These are phyloP conservation scores for Populus alba DNA, from an alignment of 345 rosid genomes.

Conservation along the genomic window DNA sequence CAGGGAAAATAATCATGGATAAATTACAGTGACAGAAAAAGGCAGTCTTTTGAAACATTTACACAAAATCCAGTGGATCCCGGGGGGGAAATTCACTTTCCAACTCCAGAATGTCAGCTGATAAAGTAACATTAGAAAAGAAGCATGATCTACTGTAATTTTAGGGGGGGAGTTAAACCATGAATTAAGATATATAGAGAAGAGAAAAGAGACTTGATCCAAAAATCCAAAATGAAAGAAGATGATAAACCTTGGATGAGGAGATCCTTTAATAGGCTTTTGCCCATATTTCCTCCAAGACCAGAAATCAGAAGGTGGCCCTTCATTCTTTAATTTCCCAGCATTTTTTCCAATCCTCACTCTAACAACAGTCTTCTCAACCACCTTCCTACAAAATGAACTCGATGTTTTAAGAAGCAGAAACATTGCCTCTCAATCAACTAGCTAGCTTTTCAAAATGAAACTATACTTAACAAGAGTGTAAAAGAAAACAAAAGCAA, in stretches of 20 bases:
- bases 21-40: background rate
- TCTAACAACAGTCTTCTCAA: slow-evolving; percentile 53
- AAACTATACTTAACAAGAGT: background rate
- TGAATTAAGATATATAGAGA: background rate
- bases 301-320: slow-evolving; percentile 69
- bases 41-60: background rate
- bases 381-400: slow-evolving; percentile 43
- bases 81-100: background rate
- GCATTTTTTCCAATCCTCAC: slow-evolving; percentile 47
- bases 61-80: background rate
- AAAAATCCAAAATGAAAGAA: background rate
- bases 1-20: background rate
- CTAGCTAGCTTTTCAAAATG: background rate
- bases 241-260: slow-evolving; percentile 49
- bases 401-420: background rate
- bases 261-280: slow-evolving; percentile 72
- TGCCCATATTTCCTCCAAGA: slow-evolving; percentile 81
- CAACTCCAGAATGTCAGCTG: background rate
- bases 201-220: background rate
- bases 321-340: slow-evolving; percentile 58
- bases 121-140: background rate
- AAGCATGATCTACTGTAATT: background rate
- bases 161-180: accelerated
- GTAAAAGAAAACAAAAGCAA: background rate
- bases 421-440: background rate